Percentiles rank a stretch among this genome's conserved stretches.
These are phyloP conservation scores for Wallacemonas rigidus DNA, from an alignment of 208 protist genomes.

Conservation along the genomic window DNA sequence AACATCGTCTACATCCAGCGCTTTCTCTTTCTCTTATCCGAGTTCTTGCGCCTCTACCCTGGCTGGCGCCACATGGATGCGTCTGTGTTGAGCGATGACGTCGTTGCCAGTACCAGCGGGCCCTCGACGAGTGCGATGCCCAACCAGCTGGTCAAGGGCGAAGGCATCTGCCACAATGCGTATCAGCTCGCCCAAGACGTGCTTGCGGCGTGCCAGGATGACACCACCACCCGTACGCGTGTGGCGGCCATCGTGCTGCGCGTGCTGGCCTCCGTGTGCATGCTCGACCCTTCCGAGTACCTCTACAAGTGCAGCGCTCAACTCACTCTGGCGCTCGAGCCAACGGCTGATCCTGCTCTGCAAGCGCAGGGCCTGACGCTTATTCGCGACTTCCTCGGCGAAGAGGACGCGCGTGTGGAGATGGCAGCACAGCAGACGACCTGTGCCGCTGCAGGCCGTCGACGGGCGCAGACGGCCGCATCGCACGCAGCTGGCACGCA, in stretches of 20 bases:
- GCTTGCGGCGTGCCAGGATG: slow-evolving; percentile 33
- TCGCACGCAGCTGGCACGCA: not conserved
- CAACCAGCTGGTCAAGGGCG: slow-evolving; percentile 56
- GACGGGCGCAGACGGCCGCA: not conserved
- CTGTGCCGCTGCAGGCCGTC: not conserved
- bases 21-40: slow-evolving; percentile 88
- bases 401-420: slow-evolving; percentile 79
- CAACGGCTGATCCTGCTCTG: slow-evolving; percentile 29
- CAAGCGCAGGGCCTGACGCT: slow-evolving; percentile 74
- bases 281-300: slow-evolving; percentile 76
- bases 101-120: slow-evolving; percentile 13
- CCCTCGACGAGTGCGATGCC: slow-evolving; percentile 22
- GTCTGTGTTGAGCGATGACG: slow-evolving; percentile 29
- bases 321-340: slow-evolving; percentile 46
- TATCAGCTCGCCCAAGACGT: slow-evolving; percentile 60
- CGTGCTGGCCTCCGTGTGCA: slow-evolving; percentile 77
- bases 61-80: slow-evolving; percentile 61
- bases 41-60: slow-evolving; percentile 79
- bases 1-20: slow-evolving; percentile 76
- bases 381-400: slow-evolving; percentile 81
- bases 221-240: slow-evolving; percentile 22
- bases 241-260: slow-evolving; percentile 68
- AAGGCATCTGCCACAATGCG: slow-evolving; percentile 71
- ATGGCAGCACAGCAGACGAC: slow-evolving; percentile 38
- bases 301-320: slow-evolving; percentile 52